These are phyloP conservation scores for Trichophyton mentagrophytes DNA, from an alignment of 2,329 filamentous ascomycete genomes.

Conservation along the genomic window DNA sequence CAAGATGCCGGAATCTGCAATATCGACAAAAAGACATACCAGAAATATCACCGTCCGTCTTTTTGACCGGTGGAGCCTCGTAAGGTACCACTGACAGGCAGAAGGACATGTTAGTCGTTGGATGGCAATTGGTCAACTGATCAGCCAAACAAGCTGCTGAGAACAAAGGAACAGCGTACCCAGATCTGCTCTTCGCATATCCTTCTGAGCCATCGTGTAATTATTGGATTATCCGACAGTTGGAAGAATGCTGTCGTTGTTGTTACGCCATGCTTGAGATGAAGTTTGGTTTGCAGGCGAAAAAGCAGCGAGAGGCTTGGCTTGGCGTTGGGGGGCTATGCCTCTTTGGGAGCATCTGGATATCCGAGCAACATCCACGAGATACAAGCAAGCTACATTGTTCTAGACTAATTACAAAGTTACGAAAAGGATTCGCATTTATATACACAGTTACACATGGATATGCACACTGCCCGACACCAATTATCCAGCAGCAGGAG, in stretches of 20 bases:
- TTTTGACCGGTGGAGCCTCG: constrained; percentile 57
- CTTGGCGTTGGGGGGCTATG: not conserved
- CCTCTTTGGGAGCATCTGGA: not conserved
- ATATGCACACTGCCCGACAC: too few species aligned
- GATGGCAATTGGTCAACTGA: too few species aligned
- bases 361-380: not conserved
- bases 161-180: constrained; percentile 38
- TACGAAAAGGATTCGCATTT: too few species aligned
- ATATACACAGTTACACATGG: too few species aligned
- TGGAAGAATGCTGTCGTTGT: not conserved
- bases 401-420: not conserved
- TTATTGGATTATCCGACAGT: not conserved
- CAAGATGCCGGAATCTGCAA: not conserved
- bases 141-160: too few species aligned
- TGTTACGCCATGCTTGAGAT: not conserved
- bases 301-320: not conserved
- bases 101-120: not conserved
- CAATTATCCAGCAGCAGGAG: too few species aligned
- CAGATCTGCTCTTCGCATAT: constrained; percentile 62
- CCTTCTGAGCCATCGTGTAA: constrained; percentile 51
- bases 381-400: not conserved
- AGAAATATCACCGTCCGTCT: constrained; percentile 55
- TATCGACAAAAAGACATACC: constrained; percentile 38
- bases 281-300: not conserved
- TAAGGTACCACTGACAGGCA: constrained; percentile 67